A percentile compares a stretch with the other conserved stretches of the same genome.
These are phyloP conservation scores for Xylaria sp. DNA, from an alignment of 2,329 filamentous ascomycete species.

Conservation along the genomic window DNA sequence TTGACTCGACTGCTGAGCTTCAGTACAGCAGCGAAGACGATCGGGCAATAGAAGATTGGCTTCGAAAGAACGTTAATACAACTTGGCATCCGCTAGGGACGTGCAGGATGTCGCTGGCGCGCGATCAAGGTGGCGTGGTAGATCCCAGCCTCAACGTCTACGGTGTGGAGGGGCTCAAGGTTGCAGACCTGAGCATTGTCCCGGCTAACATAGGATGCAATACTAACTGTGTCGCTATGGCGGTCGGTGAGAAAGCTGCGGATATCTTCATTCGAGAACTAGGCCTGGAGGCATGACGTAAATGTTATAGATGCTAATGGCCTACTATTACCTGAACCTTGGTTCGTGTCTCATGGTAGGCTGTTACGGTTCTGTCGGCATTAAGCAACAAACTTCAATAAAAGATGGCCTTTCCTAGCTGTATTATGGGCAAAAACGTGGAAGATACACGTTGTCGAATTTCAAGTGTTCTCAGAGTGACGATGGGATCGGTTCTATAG, in stretches of 20 bases:
- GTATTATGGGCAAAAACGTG: neutral
- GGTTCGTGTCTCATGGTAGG: neutral
- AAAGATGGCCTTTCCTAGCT: neutral
- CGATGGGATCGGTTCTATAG: no score
- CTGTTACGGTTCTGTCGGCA: neutral
- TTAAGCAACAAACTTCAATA: neutral
- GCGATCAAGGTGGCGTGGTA: slow-evolving; percentile 54
- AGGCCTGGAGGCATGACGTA: slow-evolving; percentile 29
- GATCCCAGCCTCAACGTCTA: slow-evolving; percentile 54
- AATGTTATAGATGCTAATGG: no score
- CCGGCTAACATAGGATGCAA: slow-evolving; percentile 47
- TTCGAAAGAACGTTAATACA: slow-evolving; percentile 50
- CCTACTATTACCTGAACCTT: neutral
- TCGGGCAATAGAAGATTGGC: slow-evolving; percentile 54
- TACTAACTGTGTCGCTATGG: slow-evolving; percentile 60
- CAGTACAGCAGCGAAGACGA: slow-evolving; percentile 60
- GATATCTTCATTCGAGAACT: slow-evolving; percentile 55
- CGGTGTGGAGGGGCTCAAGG: slow-evolving; percentile 52
- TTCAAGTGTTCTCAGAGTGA: no score
- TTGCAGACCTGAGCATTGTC: slow-evolving; percentile 49
- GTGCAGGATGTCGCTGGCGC: slow-evolving; percentile 50
- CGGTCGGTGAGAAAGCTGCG: slow-evolving; percentile 60
- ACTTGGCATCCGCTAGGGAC: slow-evolving; percentile 51
- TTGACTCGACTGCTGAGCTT: slow-evolving; percentile 48
- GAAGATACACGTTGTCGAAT: no score